A percentile compares a stretch with the other conserved stretches of the same genome.
Conservation (phyloP, 257 asterid species). For the Eustoma russellianum region DNA sequence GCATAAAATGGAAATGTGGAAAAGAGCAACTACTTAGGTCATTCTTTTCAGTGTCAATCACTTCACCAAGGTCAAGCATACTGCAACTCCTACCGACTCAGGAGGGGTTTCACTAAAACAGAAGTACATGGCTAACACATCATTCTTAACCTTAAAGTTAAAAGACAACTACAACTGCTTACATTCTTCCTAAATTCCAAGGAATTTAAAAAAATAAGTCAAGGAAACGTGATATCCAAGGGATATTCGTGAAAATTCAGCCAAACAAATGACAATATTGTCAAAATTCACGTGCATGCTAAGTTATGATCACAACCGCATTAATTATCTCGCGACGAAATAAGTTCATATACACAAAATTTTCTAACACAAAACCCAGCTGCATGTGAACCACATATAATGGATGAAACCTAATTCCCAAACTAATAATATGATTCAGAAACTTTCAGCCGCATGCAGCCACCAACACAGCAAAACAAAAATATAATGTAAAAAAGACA, state of each 20-base stretch:
- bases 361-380: not conserved
- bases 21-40: too few relatives aligned
- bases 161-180: too few relatives aligned
- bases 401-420: not conserved
- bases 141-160: too few relatives aligned
- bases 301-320: slow-evolving; percentile 9
- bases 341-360: not conserved
- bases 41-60: too few relatives aligned
- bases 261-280: not conserved
- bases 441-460: not conserved
- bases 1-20: too few relatives aligned
- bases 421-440: not conserved
- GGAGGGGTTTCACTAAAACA: too few relatives aligned
- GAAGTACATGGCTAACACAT: too few relatives aligned
- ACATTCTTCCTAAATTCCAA: too few relatives aligned
- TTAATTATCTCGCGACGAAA: not conserved
- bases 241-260: too few relatives aligned
- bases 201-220: not conserved
- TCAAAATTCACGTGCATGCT: slow-evolving; percentile 11
- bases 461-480: not conserved
- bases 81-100: too few relatives aligned
- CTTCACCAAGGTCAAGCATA: too few relatives aligned
- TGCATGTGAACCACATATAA: slow-evolving; percentile 9
- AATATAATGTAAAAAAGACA: not conserved
- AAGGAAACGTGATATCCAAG: not conserved